These are phyloP conservation scores for Torulaspora microellipsoides DNA, from an alignment of 805 yeast species.

Conservation along the genomic window DNA sequence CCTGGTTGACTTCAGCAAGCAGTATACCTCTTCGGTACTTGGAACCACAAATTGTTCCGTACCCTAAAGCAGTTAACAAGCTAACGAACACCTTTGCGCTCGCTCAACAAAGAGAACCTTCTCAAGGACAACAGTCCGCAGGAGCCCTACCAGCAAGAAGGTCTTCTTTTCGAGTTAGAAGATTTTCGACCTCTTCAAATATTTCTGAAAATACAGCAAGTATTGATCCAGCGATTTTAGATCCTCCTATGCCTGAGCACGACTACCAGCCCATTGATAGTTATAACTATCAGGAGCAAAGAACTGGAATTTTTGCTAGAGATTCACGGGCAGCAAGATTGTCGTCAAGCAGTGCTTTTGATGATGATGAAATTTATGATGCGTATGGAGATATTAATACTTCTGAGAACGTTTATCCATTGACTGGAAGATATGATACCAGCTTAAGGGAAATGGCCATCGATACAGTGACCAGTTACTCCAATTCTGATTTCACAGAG, in stretches of 20 bases:
- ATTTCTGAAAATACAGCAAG: constrained; percentile 10
- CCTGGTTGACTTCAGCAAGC: constrained; percentile 29
- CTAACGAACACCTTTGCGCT: constrained; percentile 15
- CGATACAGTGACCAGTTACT: constrained; percentile 9
- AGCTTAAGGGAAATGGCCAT: constrained; percentile 8
- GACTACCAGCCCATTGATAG: constrained; percentile 15
- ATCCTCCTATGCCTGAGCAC: constrained; percentile 12
- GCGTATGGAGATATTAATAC: constrained; percentile 14
- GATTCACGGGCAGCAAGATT: constrained; percentile 3
- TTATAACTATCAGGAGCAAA: constrained; percentile 13
- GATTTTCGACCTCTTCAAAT: constrained; percentile 27
- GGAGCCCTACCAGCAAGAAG: constrained; percentile 6
- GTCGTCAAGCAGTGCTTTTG: constrained; percentile 7
- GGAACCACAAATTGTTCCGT: constrained; percentile 32
- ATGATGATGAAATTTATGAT: constrained; percentile 22
- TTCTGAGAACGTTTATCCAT: constrained; percentile 6
- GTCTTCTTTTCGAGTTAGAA: constrained; percentile 24
- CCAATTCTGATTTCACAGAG: constrained; percentile 19
- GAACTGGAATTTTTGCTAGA: constrained; percentile 12
- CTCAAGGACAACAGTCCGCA: not conserved
- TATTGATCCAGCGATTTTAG: constrained; percentile 10
- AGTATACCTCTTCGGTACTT: constrained; percentile 27
- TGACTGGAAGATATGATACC: constrained; percentile 9
- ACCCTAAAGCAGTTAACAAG: constrained; percentile 25
- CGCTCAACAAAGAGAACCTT: constrained; percentile 6